A percentile compares a stretch with the other conserved stretches of the same genome.
Evolutionary conservation across 495 filamentous ascomycete species (phyloP).

Genomic region (Paragyromitra xinjiangensis): DNA sequence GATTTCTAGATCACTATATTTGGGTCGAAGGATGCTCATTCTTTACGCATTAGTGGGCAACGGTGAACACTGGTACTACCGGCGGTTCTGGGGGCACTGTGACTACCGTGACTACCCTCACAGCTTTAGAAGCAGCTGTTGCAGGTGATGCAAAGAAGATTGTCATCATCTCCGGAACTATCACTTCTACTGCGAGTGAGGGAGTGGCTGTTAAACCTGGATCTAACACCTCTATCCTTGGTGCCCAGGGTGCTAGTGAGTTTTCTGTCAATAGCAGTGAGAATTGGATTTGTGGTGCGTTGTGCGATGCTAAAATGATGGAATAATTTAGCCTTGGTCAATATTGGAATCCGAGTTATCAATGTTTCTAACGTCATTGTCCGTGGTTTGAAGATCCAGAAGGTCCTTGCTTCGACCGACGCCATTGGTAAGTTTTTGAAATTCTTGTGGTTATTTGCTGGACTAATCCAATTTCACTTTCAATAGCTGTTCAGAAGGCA

Average conservation of each 20-base stretch:
- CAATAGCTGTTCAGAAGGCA: conserved; percentile 61
- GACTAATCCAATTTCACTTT: not conserved
- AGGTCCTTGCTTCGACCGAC: conserved; percentile 68
- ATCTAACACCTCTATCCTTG: conserved; percentile 67
- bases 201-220: conserved; percentile 58
- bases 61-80: conserved; percentile 62
- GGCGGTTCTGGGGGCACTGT: conserved; percentile 69
- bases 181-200: conserved; percentile 61
- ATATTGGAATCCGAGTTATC: conserved; percentile 64
- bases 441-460: not conserved
- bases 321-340: conserved; percentile 58
- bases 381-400: conserved; percentile 69
- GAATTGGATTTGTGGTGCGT: not conserved
- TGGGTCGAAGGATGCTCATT: not conserved
- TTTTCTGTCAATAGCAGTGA: not conserved
- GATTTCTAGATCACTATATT: not conserved
- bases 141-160: conserved; percentile 61
- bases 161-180: conserved; percentile 63
- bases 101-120: conserved; percentile 68
- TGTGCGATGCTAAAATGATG: not conserved
- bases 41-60: conserved; percentile 46
- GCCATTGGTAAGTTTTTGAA: conserved; percentile 60
- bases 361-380: conserved; percentile 67
- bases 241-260: conserved; percentile 31
- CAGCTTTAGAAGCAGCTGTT: conserved; percentile 65